Percentiles rank a stretch among this genome's conserved stretches.
Conservation (phyloP, 108 stramenopile genomes). For the Skeletonema grethae region DNA sequence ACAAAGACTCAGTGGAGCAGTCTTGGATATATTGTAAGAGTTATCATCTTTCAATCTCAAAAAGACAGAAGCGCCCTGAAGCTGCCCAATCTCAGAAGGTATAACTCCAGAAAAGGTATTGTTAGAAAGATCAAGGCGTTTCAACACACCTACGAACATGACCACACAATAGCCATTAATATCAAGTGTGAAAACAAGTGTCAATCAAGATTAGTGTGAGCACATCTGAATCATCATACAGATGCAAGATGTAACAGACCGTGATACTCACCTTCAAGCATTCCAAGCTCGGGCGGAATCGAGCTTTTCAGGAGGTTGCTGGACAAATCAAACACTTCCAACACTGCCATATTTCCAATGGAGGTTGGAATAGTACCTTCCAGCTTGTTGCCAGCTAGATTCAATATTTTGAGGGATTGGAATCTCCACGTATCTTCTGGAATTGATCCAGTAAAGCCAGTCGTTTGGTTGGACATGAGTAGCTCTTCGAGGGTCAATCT, state of each 20-base stretch:
- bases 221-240: too few species aligned
- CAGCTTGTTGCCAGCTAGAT: too few species aligned
- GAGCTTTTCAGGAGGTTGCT: background rate
- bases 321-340: too few species aligned
- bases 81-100: background rate
- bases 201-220: too few species aligned
- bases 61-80: background rate
- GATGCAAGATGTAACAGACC: too few species aligned
- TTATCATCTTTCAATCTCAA: background rate
- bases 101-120: background rate
- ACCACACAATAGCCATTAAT: background rate
- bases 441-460: slow-evolving; percentile 22
- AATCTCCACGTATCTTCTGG: slow-evolving; percentile 2
- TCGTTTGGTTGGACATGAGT: slow-evolving; percentile 9
- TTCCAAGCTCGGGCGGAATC: background rate
- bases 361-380: too few species aligned
- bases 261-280: background rate
- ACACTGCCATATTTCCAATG: too few species aligned
- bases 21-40: background rate
- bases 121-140: background rate
- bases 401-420: background rate
- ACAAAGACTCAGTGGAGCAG: slow-evolving; percentile 4
- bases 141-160: slow-evolving; percentile 1
- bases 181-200: too few species aligned
- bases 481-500: background rate